Base-by-base conservation (phyloP, 352 stramenopile species). In the Thalassiosira mediterranea region DNA sequence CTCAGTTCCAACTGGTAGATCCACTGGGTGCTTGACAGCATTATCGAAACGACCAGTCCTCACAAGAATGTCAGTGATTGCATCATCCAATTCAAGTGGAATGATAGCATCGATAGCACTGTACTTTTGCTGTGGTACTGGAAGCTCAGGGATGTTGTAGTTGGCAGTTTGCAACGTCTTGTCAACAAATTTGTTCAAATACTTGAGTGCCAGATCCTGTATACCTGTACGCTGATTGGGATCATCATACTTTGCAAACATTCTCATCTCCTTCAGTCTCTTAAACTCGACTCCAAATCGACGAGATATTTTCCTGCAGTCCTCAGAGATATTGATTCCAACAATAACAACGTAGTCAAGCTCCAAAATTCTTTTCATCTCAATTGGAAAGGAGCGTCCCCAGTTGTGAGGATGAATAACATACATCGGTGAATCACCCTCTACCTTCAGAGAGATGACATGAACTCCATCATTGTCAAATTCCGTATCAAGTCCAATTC, bases 281-380 rank as follows among this genome's bases (percentile, higher is more conserved):
- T 61, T 40, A 15, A 61, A 19, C 15, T 19, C 1, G 26, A 61
- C 25, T 5, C 31, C 52, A 28, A 61, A 61, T 21, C 52, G n/a
- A 2, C 44, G 13, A 17, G 1, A 15, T 3, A 61, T 21, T 19
- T 46, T 40, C 3, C 25, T 21, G 23, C 40, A 21, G 25, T 61
- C 52, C 5, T 2, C 25, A 5, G 25, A 7, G 3, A 64, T 29
- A 38, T 51, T 64, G 3, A 3, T 3, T 15, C 54, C 54, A 4
- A 52, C 17, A 21, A 64, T 38, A 49, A 64, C 4, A 38, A 64
- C 37, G 23, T 29, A 21, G 1, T 3, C 3, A 8, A 46, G 2
- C 29, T 59, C 49, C 28, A 59, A 19, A 10, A 59, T n/a, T 7
- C 34, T 37, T 19, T 59, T 59, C 49, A 59, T 59, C 11, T 59